Conservation (phyloP, 148 eudicot species). For the Euryodendron excelsum region DNA sequence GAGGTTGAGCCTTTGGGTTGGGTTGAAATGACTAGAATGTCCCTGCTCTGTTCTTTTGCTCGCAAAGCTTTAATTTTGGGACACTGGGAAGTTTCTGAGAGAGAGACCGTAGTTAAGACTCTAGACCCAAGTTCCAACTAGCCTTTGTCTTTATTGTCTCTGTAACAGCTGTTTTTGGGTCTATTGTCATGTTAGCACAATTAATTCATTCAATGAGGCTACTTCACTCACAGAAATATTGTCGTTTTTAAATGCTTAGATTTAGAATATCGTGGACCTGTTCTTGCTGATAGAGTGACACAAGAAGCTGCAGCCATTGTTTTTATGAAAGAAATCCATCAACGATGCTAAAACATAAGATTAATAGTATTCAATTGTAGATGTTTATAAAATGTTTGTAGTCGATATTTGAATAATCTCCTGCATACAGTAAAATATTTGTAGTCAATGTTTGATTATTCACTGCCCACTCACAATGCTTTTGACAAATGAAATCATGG, state of each 20-base stretch:
- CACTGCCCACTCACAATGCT: background rate
- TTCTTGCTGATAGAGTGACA: too few relatives aligned
- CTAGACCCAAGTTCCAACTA: too few relatives aligned
- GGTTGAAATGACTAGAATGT: slow-evolving; percentile 19
- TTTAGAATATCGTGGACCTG: too few relatives aligned
- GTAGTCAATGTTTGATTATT: too few relatives aligned
- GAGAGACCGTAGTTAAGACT: background rate
- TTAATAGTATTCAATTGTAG: background rate
- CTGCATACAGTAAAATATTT: too few relatives aligned
- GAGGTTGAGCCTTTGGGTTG: background rate
- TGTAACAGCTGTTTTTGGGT: background rate
- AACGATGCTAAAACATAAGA: background rate
- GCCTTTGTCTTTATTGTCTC: background rate
- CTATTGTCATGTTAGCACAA: background rate
- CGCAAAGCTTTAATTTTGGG: too few relatives aligned
- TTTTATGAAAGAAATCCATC: too few relatives aligned
- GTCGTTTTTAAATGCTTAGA: too few relatives aligned
- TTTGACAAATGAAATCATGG: background rate
- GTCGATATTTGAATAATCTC: background rate
- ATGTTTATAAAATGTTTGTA: too few relatives aligned
- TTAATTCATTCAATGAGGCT: slow-evolving; percentile 8
- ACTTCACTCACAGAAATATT: slow-evolving; percentile 2
- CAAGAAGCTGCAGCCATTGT: background rate
- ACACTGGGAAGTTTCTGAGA: slow-evolving; percentile 1
- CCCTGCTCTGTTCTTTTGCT: slow-evolving; percentile 6